phyloP scores from a whole-genome alignment of 2,329 filamentous ascomycete genomes.

The Zymoseptoria pseudotritici region DNA sequence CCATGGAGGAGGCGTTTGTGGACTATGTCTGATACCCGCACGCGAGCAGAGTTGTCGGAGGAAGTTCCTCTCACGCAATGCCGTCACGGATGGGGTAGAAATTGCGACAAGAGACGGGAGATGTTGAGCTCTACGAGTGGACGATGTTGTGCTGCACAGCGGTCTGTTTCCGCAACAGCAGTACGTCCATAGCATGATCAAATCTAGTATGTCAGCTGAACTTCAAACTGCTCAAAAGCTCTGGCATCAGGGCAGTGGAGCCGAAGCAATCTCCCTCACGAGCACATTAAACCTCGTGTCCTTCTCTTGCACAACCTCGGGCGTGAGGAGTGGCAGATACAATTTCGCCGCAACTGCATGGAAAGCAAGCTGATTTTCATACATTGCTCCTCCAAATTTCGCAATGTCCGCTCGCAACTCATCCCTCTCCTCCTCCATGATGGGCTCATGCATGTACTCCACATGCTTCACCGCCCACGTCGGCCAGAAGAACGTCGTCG shows the following conservation, averaged over 20 bases:
- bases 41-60: background rate
- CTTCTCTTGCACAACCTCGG: background rate
- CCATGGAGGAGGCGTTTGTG: background rate
- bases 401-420: slow-evolving; percentile 2
- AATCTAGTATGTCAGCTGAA: background rate
- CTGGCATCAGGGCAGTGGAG: background rate
- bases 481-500: slow-evolving; percentile 13
- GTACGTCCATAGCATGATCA: background rate
- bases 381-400: slow-evolving; percentile 8
- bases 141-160: background rate
- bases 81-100: background rate
- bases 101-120: background rate
- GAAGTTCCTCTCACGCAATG: background rate
- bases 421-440: background rate
- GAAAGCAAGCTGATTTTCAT: slow-evolving; percentile 9
- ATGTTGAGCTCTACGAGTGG: background rate
- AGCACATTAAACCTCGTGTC: background rate
- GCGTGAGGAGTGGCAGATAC: background rate
- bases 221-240: background rate
- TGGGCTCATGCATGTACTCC: slow-evolving; percentile 8
- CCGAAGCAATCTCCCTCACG: background rate
- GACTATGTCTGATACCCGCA: background rate
- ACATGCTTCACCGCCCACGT: slow-evolving; percentile 7
- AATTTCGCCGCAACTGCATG: background rate
- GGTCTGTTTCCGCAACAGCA: background rate